phyloP scores from a whole-genome alignment of 2,329 filamentous ascomycete species.

The Parastagonospora nodorum region DNA sequence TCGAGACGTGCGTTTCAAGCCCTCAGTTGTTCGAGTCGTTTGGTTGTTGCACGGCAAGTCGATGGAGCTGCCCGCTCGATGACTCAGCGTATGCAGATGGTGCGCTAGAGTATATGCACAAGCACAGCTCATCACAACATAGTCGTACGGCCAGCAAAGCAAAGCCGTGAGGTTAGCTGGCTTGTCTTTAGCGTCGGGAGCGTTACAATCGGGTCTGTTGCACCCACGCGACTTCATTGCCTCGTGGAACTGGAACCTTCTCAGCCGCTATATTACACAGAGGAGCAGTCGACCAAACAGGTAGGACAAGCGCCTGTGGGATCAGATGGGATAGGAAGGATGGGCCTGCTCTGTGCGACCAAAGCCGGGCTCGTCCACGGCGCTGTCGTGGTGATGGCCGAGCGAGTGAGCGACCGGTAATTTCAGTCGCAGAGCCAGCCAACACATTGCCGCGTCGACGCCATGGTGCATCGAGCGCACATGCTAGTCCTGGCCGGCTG shows the following conservation, averaged over 20 bases:
- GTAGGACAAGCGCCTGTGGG: constrained; percentile 12
- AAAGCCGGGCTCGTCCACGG: too few relatives aligned
- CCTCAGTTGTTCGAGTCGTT: neutral
- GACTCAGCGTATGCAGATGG: constrained; percentile 1
- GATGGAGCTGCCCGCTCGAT: neutral
- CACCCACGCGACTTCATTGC: constrained; percentile 3
- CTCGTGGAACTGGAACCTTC: constrained; percentile 8
- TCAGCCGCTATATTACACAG: constrained; percentile 19
- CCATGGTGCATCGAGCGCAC: neutral
- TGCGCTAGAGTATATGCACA: constrained; percentile 4
- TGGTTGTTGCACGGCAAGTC: neutral
- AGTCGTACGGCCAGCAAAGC: constrained; percentile 16
- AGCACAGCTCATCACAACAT: constrained; percentile 15
- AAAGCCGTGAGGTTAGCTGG: constrained; percentile 8
- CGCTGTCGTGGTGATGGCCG: too few relatives aligned
- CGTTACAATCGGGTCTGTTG: constrained; percentile 15
- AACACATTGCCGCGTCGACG: neutral
- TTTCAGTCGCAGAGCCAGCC: neutral
- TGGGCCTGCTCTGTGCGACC: neutral
- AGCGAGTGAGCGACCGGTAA: too few relatives aligned
- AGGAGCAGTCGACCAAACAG: constrained; percentile 10
- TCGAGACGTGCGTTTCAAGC: constrained; percentile 1
- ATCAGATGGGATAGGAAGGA: neutral
- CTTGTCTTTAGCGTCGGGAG: constrained; percentile 6
- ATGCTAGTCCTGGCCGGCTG: neutral